Conservation (phyloP, 1,284 basidiomycete species). For the Cutaneotrichosporon sp. region DNA sequence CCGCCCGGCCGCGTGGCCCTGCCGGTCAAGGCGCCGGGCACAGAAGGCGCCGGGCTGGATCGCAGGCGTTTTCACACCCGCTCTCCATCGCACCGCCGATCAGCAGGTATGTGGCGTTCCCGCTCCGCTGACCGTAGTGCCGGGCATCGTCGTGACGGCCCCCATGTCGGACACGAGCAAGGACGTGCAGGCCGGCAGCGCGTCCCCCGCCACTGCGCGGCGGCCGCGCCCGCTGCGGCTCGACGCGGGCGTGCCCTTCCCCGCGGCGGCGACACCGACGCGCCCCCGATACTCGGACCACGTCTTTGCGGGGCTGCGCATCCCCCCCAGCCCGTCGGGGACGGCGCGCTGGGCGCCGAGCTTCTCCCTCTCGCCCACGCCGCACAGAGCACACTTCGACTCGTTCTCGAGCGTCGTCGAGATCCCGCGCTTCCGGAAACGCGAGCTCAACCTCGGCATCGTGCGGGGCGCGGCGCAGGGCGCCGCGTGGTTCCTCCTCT, state of each 20-base stretch:
- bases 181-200: neutral
- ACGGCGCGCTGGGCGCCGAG: neutral
- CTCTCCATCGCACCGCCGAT: neutral
- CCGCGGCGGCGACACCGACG: neutral
- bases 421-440: slow-evolving; percentile 48
- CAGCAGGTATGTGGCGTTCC: neutral
- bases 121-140: neutral
- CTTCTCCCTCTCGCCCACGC: neutral
- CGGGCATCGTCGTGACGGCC: neutral
- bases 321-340: neutral
- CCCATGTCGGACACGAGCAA: slow-evolving; percentile 1
- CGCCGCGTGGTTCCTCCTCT: slow-evolving; percentile 32
- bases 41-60: neutral
- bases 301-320: neutral
- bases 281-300: neutral
- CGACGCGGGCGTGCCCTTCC: neutral
- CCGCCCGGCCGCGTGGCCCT: neutral
- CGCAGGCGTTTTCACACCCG: neutral
- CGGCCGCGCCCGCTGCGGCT: neutral
- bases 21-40: neutral
- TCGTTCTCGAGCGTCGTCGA: slow-evolving; percentile 30
- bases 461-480: slow-evolving; percentile 26
- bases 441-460: slow-evolving; percentile 41
- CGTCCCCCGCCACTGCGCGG: too few relatives aligned
- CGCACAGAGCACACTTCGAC: neutral